Evolutionary conservation across 2,329 filamentous ascomycete genomes (phyloP).

Genomic region (Penicillium sp.): DNA sequence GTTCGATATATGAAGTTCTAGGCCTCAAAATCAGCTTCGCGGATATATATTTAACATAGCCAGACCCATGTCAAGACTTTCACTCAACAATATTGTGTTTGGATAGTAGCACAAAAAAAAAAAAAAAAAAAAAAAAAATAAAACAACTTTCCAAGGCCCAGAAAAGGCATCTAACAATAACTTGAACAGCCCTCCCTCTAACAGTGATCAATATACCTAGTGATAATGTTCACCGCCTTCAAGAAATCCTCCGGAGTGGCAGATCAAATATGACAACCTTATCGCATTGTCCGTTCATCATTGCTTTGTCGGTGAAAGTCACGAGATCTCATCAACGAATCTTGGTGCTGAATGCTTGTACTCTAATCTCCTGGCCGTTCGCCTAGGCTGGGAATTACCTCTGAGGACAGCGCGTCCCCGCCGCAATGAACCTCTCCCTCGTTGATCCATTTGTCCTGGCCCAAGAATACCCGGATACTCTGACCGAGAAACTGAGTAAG

Average conservation of each 20-base stretch:
- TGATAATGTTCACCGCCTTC: constrained; percentile 15
- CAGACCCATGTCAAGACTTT: too few relatives aligned
- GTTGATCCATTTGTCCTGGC: constrained; percentile 70
- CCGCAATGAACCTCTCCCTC: constrained; percentile 67
- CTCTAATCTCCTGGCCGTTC: not conserved
- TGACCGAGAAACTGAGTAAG: constrained; percentile 80
- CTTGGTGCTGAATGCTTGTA: not conserved
- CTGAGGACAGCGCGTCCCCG: not conserved
- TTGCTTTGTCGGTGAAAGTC: not conserved
- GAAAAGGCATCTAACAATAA: too few relatives aligned
- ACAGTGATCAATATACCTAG: too few relatives aligned
- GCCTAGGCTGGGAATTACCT: not conserved
- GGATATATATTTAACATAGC: too few relatives aligned
- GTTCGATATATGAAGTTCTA: too few relatives aligned
- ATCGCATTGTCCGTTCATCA: not conserved
- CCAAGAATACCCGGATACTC: constrained; percentile 85
- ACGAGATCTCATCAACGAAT: not conserved
- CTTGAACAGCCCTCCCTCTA: too few relatives aligned
- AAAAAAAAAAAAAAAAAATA: too few relatives aligned
- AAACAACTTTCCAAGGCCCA: too few relatives aligned
- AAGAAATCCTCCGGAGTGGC: not conserved
- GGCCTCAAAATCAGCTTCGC: too few relatives aligned
- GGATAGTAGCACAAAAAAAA: too few relatives aligned
- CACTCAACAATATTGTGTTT: too few relatives aligned
- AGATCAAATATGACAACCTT: not conserved